Base-by-base conservation (phyloP, 768 basidiomycete species). In the Tricholomella constricta region DNA sequence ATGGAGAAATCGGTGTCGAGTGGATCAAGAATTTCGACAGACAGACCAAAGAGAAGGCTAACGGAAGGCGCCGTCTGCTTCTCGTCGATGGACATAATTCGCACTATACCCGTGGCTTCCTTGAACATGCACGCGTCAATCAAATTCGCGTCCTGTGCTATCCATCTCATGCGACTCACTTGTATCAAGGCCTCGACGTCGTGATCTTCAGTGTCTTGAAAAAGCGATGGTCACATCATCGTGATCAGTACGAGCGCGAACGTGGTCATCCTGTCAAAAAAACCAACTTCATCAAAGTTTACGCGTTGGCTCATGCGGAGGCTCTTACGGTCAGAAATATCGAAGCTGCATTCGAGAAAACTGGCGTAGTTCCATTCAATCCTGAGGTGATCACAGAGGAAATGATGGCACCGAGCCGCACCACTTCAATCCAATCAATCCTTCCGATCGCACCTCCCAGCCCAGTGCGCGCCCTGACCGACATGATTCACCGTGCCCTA, bases 121-220 rank as follows among this genome's bases (percentile, higher is more conserved):
- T 80, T 22, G 51, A 71, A 12, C 75, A 65, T 60, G 62, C 65
- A 0, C 14, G 20, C 1, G 54, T 53, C 31, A 55, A 75, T 58
- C 74, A 75, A 48, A 78, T 80, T 41, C 29, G 56, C 2, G 56
- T 78, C 15, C 57, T 72, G 7, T 69, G 67, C 17, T 78, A 77
- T 55, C 76, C 71, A 35, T 59, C 72, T 12, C 74, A 76, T 49
- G 70, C 69, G 42, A 77, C 73, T 0, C 73, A 78, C 59, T 66
- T 68, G 0, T 64, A 74, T 7, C 77, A 79, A 59, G 75, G 76
- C 8, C 72, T 79, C 19, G 74, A 78, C 60, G 72, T 78, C 23
- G 69, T 74, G 1, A 74, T 73, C 54, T 78, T 78, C 56, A 65
- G 63, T 17, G 59, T 37, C 23, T 65, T 78, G 67, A 79, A 79